Percentiles rank a stretch among this genome's conserved stretches.
Evolutionary conservation across 108 stramenopile genomes (phyloP).

Genomic region (Fragilaria crotonensis): DNA sequence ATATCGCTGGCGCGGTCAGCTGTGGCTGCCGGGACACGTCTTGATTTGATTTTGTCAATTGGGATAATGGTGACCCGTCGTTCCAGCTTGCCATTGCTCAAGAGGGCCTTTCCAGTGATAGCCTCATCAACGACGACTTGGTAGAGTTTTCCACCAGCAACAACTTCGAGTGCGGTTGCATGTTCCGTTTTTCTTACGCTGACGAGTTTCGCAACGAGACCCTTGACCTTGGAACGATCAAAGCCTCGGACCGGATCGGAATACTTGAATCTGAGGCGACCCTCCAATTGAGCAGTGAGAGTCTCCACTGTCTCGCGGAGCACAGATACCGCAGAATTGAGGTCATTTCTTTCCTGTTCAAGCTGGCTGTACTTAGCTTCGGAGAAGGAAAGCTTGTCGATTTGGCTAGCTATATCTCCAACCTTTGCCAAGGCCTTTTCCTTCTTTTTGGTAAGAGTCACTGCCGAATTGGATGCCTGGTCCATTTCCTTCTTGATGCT

Average conservation of each 20-base stretch:
- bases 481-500: constrained; percentile 80
- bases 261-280: constrained; percentile 88
- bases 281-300: constrained; percentile 74
- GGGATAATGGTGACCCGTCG: constrained; percentile 96
- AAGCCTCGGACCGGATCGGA: constrained; percentile 89
- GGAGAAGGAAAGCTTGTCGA: constrained; percentile 48
- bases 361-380: constrained; percentile 47
- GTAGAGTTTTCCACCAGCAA: constrained; percentile 89
- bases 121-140: constrained; percentile 98
- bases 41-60: constrained; percentile 85
- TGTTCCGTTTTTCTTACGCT: constrained; percentile 63
- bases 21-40: constrained; percentile 39
- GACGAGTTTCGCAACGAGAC: constrained; percentile 88
- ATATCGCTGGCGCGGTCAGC: constrained; percentile 51
- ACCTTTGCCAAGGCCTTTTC: constrained; percentile 47
- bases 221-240: constrained; percentile 91
- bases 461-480: constrained; percentile 67
- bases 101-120: constrained; percentile 90
- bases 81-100: constrained; percentile 87
- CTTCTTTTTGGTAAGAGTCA: constrained; percentile 47
- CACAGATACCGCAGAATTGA: constrained; percentile 43
- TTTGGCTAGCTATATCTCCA: constrained; percentile 22
- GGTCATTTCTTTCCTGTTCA: constrained; percentile 57
- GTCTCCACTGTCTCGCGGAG: constrained; percentile 65
- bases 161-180: constrained; percentile 95